Base-by-base conservation (phyloP, 352 stramenopile species). In the Pythium chondricola region DNA sequence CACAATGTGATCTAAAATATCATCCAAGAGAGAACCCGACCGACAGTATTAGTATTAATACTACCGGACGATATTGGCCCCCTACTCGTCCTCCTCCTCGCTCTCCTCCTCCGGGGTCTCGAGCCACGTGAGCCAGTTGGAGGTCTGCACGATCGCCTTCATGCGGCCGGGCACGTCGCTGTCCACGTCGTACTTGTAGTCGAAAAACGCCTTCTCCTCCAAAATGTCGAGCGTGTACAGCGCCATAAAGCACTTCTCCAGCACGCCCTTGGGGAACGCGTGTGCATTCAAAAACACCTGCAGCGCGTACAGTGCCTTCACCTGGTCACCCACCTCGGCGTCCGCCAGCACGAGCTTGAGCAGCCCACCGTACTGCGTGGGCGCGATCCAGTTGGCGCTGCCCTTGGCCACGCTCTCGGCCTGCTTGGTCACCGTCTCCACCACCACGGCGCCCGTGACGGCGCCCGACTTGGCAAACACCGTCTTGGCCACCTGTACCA, bases 131-230 rank as follows among this genome's bases (percentile, higher is more conserved):
- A 88, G 65, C 79, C 79, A 91, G 42, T 71, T 74, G 24, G 74
- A 85, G 14, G 72, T 85, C 68, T 91, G 72, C 43, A 91, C 74
- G 57, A 88, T 85, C 48, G 79, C 79, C 70, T 87, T 85, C 76
- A 91, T 91, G 39, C 76, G 78, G 31, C 79, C 79, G 9, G 79
- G 74, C 2, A 67, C 68, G 24, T 84, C 73, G 60, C 63, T 71
- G 42, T 91, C 79, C 38, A 85, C 70, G 60, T 91, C 74, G 69
- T 88, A 88, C 68, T 91, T 91, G 77, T 91, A 88, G 60, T 91
- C 79, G 31, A 91, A 79, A 61, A 91, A 91, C 17, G 74, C 79
- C 24, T 71, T 61, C 39, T 91, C 79, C 38, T 86, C 74, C 39
- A 91, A 71, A 47, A 91, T 83, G 60, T 91, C 79, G 31, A 87